These are phyloP conservation scores for Gonapodya prolifera DNA, from an alignment of 192 early-diverging fungal genomes.

Conservation along the genomic window DNA sequence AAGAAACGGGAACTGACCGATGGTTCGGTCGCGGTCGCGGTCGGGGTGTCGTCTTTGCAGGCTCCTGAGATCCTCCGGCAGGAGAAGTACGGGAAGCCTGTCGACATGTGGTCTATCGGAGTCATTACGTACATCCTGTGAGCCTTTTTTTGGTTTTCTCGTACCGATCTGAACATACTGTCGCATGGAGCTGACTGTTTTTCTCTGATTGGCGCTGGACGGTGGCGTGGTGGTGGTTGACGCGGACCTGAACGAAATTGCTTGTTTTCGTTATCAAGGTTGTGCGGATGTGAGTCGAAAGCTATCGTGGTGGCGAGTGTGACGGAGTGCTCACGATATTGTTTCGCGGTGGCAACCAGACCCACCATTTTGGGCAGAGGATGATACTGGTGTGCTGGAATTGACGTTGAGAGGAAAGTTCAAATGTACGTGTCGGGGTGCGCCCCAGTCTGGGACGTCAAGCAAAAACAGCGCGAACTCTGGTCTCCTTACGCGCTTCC, in stretches of 20 bases:
- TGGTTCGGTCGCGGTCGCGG: not conserved
- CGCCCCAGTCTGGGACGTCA: not conserved
- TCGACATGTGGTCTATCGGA: constrained; percentile 65
- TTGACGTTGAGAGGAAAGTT: not conserved
- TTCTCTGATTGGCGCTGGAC: not conserved
- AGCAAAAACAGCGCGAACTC: not conserved
- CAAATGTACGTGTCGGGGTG: not conserved
- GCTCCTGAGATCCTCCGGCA: constrained; percentile 56
- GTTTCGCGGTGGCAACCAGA: not conserved
- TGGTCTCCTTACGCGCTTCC: not conserved
- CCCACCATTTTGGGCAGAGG: constrained; percentile 6
- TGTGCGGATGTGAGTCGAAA: not conserved
- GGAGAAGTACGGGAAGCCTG: constrained; percentile 47
- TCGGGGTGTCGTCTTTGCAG: not conserved
- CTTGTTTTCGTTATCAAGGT: not conserved
- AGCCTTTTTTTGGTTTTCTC: no score
- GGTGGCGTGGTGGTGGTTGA: not conserved
- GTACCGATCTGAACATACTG: no score
- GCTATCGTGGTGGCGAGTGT: not conserved
- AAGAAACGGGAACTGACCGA: no score
- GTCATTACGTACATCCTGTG: constrained; percentile 34
- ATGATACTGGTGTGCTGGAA: not conserved
- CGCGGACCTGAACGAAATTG: no score
- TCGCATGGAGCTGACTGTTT: not conserved
- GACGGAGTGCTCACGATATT: not conserved